These are phyloP conservation scores for Saitoella complicata DNA, from an alignment of 805 yeast species.

Conservation along the genomic window DNA sequence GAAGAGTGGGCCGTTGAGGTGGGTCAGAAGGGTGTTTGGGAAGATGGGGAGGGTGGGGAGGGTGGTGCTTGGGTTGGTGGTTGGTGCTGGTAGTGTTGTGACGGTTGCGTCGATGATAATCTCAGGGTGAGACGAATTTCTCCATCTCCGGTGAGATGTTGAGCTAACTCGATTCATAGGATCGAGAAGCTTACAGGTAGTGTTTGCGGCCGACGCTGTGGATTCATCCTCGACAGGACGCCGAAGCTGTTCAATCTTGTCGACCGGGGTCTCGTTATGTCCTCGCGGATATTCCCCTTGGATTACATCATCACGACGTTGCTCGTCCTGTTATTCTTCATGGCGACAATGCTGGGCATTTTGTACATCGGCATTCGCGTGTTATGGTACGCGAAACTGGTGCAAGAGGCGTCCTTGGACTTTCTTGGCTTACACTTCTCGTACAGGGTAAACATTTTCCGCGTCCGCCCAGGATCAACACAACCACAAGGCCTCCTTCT, in stretches of 20 bases:
- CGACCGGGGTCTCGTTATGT: constrained; percentile 9
- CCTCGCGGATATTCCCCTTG: constrained; percentile 12
- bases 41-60: constrained; percentile 7
- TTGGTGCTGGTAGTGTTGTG: constrained; percentile 8
- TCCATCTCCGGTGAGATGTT: background rate
- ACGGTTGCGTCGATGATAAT: constrained; percentile 11
- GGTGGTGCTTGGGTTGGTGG: constrained; percentile 8
- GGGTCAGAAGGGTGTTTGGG: constrained; percentile 8
- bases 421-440: too few species aligned
- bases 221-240: constrained; percentile 7
- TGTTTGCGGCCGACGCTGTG: constrained; percentile 12
- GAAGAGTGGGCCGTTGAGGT: constrained; percentile 9
- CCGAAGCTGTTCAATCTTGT: constrained; percentile 9
- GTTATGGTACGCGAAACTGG: constrained; percentile 7
- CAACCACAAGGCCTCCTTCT: constrained; percentile 12
- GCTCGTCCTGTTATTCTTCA: constrained; percentile 11
- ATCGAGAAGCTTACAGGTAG: constrained; percentile 11
- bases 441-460: constrained; percentile 4
- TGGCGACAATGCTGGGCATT: constrained; percentile 12
- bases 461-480: constrained; percentile 12
- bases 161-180: background rate
- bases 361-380: constrained; percentile 13
- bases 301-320: constrained; percentile 11
- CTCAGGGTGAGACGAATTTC: constrained; percentile 4
- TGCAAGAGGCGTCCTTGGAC: too few species aligned